These are phyloP conservation scores for Cichorium intybus DNA, from an alignment of 140 eudicot species.

Conservation along the genomic window DNA sequence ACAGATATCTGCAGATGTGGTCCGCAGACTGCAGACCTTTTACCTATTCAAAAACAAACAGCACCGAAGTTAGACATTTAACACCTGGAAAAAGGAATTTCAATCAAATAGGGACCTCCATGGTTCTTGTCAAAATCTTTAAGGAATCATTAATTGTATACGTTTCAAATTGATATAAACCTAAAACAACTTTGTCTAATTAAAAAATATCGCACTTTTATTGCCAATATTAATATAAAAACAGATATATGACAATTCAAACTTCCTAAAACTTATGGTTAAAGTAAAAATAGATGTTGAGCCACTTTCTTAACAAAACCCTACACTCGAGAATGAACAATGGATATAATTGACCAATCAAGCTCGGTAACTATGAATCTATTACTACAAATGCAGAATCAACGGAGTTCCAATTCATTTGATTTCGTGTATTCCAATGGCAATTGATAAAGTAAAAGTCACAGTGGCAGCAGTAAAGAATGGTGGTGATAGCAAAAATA, in stretches of 20 bases:
- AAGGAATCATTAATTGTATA: neutral
- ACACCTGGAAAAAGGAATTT: neutral
- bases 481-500: too few relatives aligned
- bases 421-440: too few relatives aligned
- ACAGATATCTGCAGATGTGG: too few relatives aligned
- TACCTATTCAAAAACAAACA: too few relatives aligned
- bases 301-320: constrained; percentile 1
- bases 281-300: neutral
- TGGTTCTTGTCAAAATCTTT: neutral
- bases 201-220: neutral
- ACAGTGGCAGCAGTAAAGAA: too few relatives aligned
- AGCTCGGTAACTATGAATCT: neutral
- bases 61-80: neutral
- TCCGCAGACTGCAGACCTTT: too few relatives aligned
- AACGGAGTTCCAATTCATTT: too few relatives aligned
- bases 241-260: neutral
- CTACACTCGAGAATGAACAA: neutral
- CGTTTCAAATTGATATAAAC: neutral
- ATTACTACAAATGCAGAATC: neutral
- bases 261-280: neutral
- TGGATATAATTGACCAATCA: neutral
- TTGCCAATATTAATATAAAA: neutral
- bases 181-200: neutral
- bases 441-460: too few relatives aligned
- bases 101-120: neutral